Evolutionary conservation across 2,329 filamentous ascomycete species (phyloP).

Genomic region (Exserohilum rostratum): DNA sequence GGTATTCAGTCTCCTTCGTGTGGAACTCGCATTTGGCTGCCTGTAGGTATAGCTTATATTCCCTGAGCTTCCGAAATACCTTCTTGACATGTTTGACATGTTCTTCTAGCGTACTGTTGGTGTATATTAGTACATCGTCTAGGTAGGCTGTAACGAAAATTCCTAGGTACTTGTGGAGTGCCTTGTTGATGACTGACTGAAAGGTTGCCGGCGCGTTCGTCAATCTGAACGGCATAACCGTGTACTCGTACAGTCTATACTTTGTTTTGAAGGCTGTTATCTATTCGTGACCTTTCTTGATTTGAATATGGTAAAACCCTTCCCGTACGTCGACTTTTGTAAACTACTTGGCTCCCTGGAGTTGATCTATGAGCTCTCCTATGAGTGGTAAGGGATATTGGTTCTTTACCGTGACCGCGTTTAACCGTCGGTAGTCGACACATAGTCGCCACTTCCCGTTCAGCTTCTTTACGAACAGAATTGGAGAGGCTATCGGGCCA

Average conservation of each 20-base stretch:
- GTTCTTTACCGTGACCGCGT: background rate
- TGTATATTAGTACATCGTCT: background rate
- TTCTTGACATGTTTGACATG: conserved; percentile 20
- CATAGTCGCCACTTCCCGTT: too few species aligned
- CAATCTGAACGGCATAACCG: background rate
- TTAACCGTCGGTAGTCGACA: background rate
- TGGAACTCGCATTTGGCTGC: conserved; percentile 42
- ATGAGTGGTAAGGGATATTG: background rate
- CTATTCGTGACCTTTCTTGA: background rate
- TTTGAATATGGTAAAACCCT: background rate
- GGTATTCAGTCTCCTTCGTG: conserved; percentile 33
- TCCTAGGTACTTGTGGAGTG: background rate
- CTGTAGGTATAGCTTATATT: conserved; percentile 23
- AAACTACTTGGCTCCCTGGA: background rate
- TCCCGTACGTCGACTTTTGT: background rate
- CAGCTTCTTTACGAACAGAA: too few species aligned
- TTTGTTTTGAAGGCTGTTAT: too few species aligned
- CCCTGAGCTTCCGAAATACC: conserved; percentile 27
- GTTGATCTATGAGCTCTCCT: too few species aligned
- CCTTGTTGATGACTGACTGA: background rate
- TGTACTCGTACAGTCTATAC: background rate
- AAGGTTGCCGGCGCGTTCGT: background rate
- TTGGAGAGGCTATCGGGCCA: background rate
- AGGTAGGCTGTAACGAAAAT: background rate
- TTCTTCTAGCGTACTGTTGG: background rate